Evolutionary conservation across 768 basidiomycete species (phyloP).

Genomic region (Paxillus involutus): DNA sequence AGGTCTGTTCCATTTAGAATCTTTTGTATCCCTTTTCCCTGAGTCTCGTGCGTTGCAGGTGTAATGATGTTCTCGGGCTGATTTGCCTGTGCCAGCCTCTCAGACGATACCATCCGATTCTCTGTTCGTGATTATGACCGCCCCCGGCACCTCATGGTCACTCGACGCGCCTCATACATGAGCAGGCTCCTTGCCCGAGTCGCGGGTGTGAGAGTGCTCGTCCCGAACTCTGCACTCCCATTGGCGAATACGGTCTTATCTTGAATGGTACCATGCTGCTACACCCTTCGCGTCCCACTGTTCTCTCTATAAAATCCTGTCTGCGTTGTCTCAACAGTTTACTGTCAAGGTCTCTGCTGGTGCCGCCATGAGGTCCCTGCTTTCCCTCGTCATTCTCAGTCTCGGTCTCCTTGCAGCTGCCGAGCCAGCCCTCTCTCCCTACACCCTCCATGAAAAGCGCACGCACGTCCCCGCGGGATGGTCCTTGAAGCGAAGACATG

Average conservation of each 20-base stretch:
- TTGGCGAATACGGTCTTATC: background rate
- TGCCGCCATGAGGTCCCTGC: conserved; percentile 15
- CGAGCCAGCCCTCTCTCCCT: conserved; percentile 15
- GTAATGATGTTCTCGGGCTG: background rate
- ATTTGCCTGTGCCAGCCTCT: background rate
- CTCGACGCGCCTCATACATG: background rate
- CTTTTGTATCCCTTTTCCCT: background rate
- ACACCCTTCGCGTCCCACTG: conserved; percentile 6
- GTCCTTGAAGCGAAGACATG: conserved; percentile 37
- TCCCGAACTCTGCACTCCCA: background rate
- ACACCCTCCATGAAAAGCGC: conserved; percentile 41
- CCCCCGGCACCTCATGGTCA: background rate
- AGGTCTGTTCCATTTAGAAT: background rate
- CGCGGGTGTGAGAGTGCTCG: background rate
- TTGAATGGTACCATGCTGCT: conserved; percentile 8
- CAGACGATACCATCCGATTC: background rate
- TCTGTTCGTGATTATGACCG: background rate
- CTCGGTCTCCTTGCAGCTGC: conserved; percentile 20
- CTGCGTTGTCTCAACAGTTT: background rate
- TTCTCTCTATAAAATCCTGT: conserved; percentile 9
- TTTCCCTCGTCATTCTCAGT: conserved; percentile 13
- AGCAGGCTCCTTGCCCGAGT: background rate
- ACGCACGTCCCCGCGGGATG: conserved; percentile 35
- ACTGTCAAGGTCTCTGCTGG: background rate
- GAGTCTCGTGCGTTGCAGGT: background rate